phyloP scores from a whole-genome alignment of 345 rosid species.

The Ricinus communis region DNA sequence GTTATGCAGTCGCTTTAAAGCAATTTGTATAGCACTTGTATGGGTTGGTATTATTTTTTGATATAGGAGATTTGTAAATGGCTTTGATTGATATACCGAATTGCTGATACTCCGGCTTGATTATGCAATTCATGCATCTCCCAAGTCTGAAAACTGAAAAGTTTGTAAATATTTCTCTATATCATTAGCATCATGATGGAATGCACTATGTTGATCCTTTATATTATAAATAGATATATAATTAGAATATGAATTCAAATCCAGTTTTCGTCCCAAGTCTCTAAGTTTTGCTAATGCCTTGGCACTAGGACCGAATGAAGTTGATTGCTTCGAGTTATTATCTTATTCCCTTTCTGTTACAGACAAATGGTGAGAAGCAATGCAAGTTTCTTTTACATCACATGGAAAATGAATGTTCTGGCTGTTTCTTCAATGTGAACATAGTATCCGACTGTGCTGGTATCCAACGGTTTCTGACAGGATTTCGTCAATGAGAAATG shows the following conservation, averaged over 20 bases:
- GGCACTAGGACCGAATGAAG: background rate
- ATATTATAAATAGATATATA: too few species aligned
- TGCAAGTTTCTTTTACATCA: conserved; percentile 62
- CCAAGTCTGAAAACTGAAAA: background rate
- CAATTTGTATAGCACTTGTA: background rate
- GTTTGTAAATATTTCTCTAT: too few species aligned
- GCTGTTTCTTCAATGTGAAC: conserved; percentile 50
- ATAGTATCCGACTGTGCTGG: conserved; percentile 73
- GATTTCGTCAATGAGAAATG: conserved; percentile 42
- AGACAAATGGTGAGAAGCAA: conserved; percentile 85
- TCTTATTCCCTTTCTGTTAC: conserved; percentile 26
- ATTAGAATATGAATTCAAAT: too few species aligned
- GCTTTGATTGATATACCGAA: background rate
- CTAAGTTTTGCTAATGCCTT: too few species aligned
- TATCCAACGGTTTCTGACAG: conserved; percentile 61
- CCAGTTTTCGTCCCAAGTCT: too few species aligned
- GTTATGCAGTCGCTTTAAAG: background rate
- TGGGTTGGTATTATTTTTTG: too few species aligned
- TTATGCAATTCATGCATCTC: background rate
- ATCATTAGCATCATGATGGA: background rate
- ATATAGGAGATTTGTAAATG: background rate
- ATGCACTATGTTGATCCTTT: background rate
- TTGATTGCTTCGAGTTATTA: conserved; percentile 5
- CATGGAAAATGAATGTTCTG: conserved; percentile 36
- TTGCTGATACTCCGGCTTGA: background rate